phyloP scores from a whole-genome alignment of 2,329 filamentous ascomycete genomes.

The Colletotrichum eleusines region DNA sequence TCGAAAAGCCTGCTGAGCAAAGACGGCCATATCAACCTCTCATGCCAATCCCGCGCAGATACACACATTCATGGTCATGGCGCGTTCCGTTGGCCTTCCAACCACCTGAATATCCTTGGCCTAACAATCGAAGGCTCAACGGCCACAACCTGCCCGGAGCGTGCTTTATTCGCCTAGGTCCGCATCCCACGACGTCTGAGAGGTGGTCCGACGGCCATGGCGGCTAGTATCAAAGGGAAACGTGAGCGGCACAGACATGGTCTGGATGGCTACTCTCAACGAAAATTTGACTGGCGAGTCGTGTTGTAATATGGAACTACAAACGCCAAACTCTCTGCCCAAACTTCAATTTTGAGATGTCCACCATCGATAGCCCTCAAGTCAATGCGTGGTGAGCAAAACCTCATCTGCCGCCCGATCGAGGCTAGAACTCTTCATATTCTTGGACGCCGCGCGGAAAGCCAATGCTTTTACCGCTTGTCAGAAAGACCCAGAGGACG shows the following conservation, averaged over 20 bases:
- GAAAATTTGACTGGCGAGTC: background rate
- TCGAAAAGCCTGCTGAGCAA: background rate
- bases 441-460: background rate
- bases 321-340: background rate
- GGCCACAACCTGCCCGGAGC: background rate
- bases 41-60: background rate
- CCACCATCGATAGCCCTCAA: background rate
- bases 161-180: background rate
- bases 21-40: background rate
- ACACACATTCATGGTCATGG: background rate
- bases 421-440: background rate
- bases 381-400: background rate
- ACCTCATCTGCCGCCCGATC: background rate
- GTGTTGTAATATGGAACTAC: background rate
- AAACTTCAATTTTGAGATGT: background rate
- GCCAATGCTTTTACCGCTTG: background rate
- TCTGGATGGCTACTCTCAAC: background rate
- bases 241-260: background rate
- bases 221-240: background rate
- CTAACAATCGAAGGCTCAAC: background rate
- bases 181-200: background rate
- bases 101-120: background rate
- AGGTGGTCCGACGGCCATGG: background rate
- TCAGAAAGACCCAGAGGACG: background rate
- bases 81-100: background rate